phyloP scores from a whole-genome alignment of 345 rosid species.

The Murraya paniculata region DNA sequence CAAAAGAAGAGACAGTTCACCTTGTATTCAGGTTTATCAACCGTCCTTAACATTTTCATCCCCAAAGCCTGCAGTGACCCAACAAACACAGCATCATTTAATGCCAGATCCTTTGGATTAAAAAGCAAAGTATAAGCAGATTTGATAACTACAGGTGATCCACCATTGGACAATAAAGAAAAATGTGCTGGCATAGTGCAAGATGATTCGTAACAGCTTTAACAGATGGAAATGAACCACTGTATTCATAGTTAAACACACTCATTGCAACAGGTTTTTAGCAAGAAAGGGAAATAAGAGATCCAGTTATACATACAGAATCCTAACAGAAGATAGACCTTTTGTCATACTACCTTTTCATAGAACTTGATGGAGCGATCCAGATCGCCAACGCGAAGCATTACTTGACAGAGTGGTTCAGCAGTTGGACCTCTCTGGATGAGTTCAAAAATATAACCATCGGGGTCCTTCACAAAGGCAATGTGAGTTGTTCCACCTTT shows the following conservation, averaged over 20 bases:
- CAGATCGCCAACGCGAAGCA: conserved; percentile 92
- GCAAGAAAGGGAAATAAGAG: not conserved
- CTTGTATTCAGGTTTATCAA: conserved; percentile 79
- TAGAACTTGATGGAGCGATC: conserved; percentile 82
- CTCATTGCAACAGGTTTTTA: not conserved
- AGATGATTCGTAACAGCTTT: not conserved
- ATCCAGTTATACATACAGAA: not conserved
- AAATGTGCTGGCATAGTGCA: not conserved
- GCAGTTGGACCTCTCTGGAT: conserved; percentile 88
- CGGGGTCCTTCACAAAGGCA: conserved; percentile 98
- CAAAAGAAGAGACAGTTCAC: conserved; percentile 27
- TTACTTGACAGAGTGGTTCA: conserved; percentile 92
- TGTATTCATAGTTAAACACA: not conserved
- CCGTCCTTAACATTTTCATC: conserved; percentile 68
- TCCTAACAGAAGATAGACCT: not conserved
- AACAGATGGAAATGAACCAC: not conserved
- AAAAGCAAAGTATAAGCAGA: not conserved
- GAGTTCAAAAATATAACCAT: conserved; percentile 81
- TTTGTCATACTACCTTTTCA: conserved; percentile 58
- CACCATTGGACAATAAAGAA: not conserved
- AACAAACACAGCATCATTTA: not conserved
- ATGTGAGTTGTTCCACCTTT: conserved; percentile 71
- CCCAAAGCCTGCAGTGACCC: conserved; percentile 65
- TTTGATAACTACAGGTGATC: not conserved
- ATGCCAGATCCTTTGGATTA: not conserved